Evolutionary conservation across 2,329 filamentous ascomycete genomes (phyloP), one percentile per base, ranked within the genome.

Genomic region (Diaporthe vaccinii): DNA sequence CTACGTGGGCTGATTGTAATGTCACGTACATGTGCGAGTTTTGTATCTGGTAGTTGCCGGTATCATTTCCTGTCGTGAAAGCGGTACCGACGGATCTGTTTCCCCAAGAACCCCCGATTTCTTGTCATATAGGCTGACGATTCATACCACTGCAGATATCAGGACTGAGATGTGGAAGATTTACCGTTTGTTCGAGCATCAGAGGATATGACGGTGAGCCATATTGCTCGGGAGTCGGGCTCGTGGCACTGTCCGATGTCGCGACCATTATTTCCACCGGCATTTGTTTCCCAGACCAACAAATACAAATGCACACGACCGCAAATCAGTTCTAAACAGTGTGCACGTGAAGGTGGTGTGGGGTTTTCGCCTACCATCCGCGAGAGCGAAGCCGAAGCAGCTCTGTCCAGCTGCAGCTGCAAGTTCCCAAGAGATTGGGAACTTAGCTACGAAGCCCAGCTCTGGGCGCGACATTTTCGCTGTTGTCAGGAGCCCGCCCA

Each of bases 361-460:
- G 65, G 65, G 49, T 41, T 53, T 68, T 34, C 46, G 65, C 31
- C 25, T 53, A 31, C 46, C 65, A 20, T 69, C 34, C 34, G 65
- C 65, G 65, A 69, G 65, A 69, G 49, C 65, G 65, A 69, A 69
- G 65, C 65, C 65, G 49, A 55, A 69, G 65, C 22, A 44, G 41
- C 49, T 55, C 10, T 22, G 15, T 41, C 14, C 46, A 28, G 46
- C 22, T 68, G 44, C 61, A 51, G 46, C 61, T 67, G 25, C 59
- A 62, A 2, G n/a, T n/a, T n/a, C n/a, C 65, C 65, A 69, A 69
- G 65, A 53, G 17, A 55, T 69, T 41, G 36, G 49, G 65, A 41
- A 55, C 49, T 69, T 69, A 69, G 49, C 65, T 55, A 25, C 65
- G 49, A 25, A 55, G 65, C 65, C 65, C 65, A 69, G 65, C 49